phyloP scores from a whole-genome alignment of 257 asterid species.

The Scutellaria minor region DNA sequence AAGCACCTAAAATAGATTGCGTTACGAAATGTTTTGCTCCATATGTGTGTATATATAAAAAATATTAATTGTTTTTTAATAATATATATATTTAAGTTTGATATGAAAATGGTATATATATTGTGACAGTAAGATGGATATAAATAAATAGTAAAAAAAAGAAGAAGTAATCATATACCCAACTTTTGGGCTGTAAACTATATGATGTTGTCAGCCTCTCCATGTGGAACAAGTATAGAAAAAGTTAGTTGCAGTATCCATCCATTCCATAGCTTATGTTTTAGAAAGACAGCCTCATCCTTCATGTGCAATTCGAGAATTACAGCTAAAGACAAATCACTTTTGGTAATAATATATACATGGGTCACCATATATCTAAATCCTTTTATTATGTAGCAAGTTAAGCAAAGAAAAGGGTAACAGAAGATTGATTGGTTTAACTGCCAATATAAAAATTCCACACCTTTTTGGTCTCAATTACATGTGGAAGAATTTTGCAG shows the following conservation, averaged over 20 bases:
- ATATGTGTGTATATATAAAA: not conserved
- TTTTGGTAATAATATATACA: slow-evolving; percentile 20
- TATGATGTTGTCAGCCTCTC: slow-evolving; percentile 38
- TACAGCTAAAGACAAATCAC: slow-evolving; percentile 33
- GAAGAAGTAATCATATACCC: not conserved
- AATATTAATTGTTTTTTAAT: too few relatives aligned
- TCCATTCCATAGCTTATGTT: slow-evolving; percentile 7
- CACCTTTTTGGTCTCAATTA: not conserved
- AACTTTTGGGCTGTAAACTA: slow-evolving; percentile 35
- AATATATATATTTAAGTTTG: too few relatives aligned
- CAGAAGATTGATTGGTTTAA: too few relatives aligned
- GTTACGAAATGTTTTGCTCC: slow-evolving; percentile 42
- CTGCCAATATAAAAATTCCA: not conserved
- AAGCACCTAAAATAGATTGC: slow-evolving; percentile 40
- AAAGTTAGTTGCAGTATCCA: slow-evolving; percentile 40
- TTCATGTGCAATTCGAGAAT: slow-evolving; percentile 46
- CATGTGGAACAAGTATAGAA: slow-evolving; percentile 41
- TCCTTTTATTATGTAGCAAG: too few relatives aligned
- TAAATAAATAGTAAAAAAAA: not conserved
- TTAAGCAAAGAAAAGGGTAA: not conserved
- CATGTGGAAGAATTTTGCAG: not conserved
- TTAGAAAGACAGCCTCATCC: slow-evolving; percentile 36
- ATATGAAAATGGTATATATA: too few relatives aligned
- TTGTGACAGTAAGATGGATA: not conserved
- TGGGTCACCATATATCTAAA: not conserved